Base-by-base conservation (phyloP, 2,329 filamentous ascomycete species). In the Tolypocladium paradoxum region DNA sequence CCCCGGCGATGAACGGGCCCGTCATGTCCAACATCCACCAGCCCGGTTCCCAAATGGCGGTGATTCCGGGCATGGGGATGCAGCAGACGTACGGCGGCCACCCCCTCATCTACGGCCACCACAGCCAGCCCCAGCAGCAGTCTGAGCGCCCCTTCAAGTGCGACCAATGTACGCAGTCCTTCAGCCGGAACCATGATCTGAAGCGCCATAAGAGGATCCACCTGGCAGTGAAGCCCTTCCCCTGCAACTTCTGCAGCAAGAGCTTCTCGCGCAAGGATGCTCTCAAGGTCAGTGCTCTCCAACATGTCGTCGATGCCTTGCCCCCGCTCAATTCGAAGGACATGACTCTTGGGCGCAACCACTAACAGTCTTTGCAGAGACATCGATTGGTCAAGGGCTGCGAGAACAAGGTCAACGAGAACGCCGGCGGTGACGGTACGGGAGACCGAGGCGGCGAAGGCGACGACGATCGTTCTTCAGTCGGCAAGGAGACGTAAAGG, bases 201-300 rank as follows among this genome's bases (percentile, higher is more conserved):
- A 99, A 99, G 72, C 81, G 93, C 50, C 93, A 99, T 69, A 96
- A 96, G 76, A 77, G 90, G 49, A 97, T 97, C 55, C 93, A 99
- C 69, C 72, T 97, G 54, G 88, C 90, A 0, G 89, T 97, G 40
- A 99, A 99, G 76, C 93, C 93, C 0, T 97, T 92, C 68, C 91
- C 91, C 0, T 99, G 93, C 68, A 82, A 76, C 7, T 86, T 87
- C 64, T 99, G 93, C 67, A 90, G 95, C 56, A 97, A 97, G 79
- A 93, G 88, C 66, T 99, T 99, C 65, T 96, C 91, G 3, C 80
- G 93, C 55, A 97, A 97, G 68, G 93, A 97, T 70, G 93, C 93
- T 11, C 75, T 99, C 33, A 97, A 97, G 88, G 93, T 97, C 74
- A 62, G 82, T 57, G 50, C 29, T 49, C 20, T 20, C 16, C 29